These are phyloP conservation scores for Lepidium sativum DNA, from an alignment of 345 rosid genomes.

Conservation along the genomic window DNA sequence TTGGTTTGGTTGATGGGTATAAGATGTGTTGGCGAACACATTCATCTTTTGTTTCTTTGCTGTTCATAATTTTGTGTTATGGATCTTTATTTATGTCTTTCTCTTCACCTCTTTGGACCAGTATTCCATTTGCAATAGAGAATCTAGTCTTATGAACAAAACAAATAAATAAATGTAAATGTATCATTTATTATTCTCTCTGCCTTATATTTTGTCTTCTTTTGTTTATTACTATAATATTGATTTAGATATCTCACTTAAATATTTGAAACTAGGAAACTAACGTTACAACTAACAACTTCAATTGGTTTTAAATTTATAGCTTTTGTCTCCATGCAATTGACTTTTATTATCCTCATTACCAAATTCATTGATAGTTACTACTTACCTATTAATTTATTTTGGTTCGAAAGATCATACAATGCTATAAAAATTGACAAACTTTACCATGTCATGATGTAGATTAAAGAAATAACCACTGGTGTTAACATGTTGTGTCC, in stretches of 20 bases:
- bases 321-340: slow-evolving; percentile 4
- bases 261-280: neutral
- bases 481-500: too few relatives aligned
- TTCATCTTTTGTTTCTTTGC: slow-evolving; percentile 10
- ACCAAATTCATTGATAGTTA: neutral
- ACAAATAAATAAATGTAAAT: slow-evolving; percentile 5
- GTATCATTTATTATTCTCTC: neutral
- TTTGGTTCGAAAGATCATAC: neutral
- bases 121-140: slow-evolving; percentile 2
- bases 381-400: neutral
- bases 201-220: neutral
- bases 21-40: slow-evolving; percentile 2
- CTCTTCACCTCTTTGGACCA: slow-evolving; percentile 7
- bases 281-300: neutral
- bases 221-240: neutral
- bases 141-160: neutral
- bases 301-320: neutral
- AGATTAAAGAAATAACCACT: too few relatives aligned
- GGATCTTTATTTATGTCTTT: slow-evolving; percentile 10
- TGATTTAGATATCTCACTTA: neutral
- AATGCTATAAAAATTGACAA: neutral
- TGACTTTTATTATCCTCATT: neutral
- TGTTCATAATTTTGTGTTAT: neutral
- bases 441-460: neutral
- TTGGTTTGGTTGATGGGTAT: neutral